Evolutionary conservation across 257 asterid species (phyloP), one percentile per base, ranked within the genome.

Genomic region (Oldenlandia corymbosa): DNA sequence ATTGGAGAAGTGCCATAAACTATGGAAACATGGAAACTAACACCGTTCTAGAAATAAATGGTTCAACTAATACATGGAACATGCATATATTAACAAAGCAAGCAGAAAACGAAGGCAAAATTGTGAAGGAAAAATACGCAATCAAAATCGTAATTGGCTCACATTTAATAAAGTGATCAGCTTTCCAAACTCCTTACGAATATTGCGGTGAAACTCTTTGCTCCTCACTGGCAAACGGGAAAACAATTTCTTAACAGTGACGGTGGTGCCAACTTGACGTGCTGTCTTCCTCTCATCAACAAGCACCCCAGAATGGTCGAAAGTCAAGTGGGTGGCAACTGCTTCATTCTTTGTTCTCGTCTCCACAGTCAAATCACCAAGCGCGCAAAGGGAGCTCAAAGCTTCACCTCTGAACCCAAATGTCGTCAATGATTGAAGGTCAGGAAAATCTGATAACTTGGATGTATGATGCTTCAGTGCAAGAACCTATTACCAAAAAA

Each of bases 401-500:
- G 99, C 99, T 76, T 92, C 99, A 68, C 99, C 99, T 60, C 99
- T 87, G 74, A 92, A 92, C 28, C 99, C 99, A 67, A 85, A 92
- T 31, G 99, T 92, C 5, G 88, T 75, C 50, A 89, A 65, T 18
- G 86, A 79, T 68, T 84, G 91, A 74, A 92, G 97, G 79, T 89
- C 99, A 3, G 83, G 85, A 75, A 92, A 85, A 68, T 84, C 95
- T 64, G 81, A 67, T 71, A 92, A 81, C 78, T 92, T 92, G 20
- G 97, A 93, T 23, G 99, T 93, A 64, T 90, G 99, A 75, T 93
- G 97, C 81, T 81, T 93, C 78, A 82, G 73, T 27, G 94, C 94
- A 52, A 93, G 81, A 42, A 85, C 96, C 97, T 93, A 73, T 59
- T n/a, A n/a, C n/a, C n/a, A 46, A 43, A 30, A 13, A 62, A 30